A percentile compares a stretch with the other conserved stretches of the same genome.
phyloP scores from a whole-genome alignment of 306 rosid species.

The Hippophae rhamnoides region DNA sequence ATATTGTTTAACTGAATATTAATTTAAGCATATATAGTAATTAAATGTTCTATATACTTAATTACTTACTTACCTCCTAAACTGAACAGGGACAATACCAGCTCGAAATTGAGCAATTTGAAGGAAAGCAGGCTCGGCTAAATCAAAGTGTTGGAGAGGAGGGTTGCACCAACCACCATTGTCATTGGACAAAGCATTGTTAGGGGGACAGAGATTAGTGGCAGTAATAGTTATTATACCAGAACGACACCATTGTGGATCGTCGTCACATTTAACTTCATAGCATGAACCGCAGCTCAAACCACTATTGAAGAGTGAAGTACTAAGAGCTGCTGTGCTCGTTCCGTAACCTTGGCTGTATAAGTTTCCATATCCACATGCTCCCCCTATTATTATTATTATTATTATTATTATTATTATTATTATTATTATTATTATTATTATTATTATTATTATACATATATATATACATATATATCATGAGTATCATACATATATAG shows the following conservation, averaged over 20 bases:
- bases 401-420: too few species aligned
- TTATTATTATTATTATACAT: background rate
- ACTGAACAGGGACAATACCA: conserved; percentile 34
- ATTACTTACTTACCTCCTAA: conserved; percentile 14
- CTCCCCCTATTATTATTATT: conserved; percentile 20
- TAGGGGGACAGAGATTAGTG: conserved; percentile 36
- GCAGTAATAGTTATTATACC: conserved; percentile 27
- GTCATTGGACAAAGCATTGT: conserved; percentile 25
- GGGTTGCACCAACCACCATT: conserved; percentile 47
- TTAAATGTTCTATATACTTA: background rate
- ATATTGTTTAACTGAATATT: too few species aligned
- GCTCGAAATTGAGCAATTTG: conserved; percentile 29
- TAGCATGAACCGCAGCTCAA: conserved; percentile 32
- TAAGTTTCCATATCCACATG: conserved; percentile 36
- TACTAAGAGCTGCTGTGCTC: conserved; percentile 32
- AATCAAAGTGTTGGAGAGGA: conserved; percentile 32
- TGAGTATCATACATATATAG: background rate
- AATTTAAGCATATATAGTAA: too few species aligned
- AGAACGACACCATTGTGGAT: conserved; percentile 33
- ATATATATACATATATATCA: too few species aligned
- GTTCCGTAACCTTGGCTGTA: conserved; percentile 39
- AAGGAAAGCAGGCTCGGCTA: conserved; percentile 35
- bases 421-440: background rate
- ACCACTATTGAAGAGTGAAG: conserved; percentile 26
- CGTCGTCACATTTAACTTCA: conserved; percentile 23